Conservation (phyloP, 78 protist species). For the Dictyostelium purpureum region DNA sequence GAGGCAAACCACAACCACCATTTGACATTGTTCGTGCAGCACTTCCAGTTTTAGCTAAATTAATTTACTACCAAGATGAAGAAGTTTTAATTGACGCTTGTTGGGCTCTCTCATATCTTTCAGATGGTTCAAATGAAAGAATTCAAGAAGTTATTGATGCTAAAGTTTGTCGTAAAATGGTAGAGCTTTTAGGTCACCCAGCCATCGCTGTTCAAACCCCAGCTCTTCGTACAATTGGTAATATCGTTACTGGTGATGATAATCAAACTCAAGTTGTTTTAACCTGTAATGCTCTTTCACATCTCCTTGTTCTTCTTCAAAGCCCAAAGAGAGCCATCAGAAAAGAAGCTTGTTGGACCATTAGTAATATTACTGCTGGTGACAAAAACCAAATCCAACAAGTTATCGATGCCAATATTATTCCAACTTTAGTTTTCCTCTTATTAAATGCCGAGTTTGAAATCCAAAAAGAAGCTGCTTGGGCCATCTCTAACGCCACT, state of each 20-base stretch:
- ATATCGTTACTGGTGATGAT: slow-evolving; percentile 98
- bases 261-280: slow-evolving; percentile 96
- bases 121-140: slow-evolving; percentile 95
- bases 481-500: slow-evolving; percentile 98
- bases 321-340: slow-evolving; percentile 81
- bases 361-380: slow-evolving; percentile 99
- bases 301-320: slow-evolving; percentile 42
- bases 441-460: slow-evolving; percentile 86
- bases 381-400: slow-evolving; percentile 93
- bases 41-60: slow-evolving; percentile 73
- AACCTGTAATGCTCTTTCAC: slow-evolving; percentile 81
- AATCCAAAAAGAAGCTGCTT: slow-evolving; percentile 97
- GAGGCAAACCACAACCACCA: slow-evolving; percentile 96
- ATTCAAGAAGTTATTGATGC: slow-evolving; percentile 93
- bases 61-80: slow-evolving; percentile 88
- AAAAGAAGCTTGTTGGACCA: slow-evolving; percentile 99
- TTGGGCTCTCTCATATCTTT: slow-evolving; percentile 98
- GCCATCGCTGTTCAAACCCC: slow-evolving; percentile 91
- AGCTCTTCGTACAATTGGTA: slow-evolving; percentile 97
- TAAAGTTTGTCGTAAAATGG: slow-evolving; percentile 87
- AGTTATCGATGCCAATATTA: slow-evolving; percentile 90
- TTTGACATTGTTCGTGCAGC: slow-evolving; percentile 62
- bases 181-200: slow-evolving; percentile 86
- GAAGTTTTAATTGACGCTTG: slow-evolving; percentile 96
- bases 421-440: slow-evolving; percentile 86